Percentiles rank a stretch among this genome's conserved stretches.
Conservation (phyloP, 2,329 filamentous ascomycete species). For the Cordyceps fumosorosea region DNA sequence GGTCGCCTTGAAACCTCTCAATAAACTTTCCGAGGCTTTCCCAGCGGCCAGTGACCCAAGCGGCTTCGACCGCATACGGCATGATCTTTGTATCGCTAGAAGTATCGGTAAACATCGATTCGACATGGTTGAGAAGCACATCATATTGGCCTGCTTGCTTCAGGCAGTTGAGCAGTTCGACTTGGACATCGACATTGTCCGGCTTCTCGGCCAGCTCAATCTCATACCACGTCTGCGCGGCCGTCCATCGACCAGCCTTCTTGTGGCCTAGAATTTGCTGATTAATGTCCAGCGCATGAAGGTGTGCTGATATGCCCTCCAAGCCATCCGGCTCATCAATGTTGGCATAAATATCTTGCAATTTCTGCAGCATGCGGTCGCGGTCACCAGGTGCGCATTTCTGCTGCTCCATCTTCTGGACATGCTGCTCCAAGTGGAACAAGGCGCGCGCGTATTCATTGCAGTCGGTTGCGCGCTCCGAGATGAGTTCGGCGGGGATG, state of each 20-base stretch:
- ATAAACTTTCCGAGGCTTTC: conserved; percentile 64
- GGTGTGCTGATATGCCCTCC: conserved; percentile 83
- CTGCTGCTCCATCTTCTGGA: conserved; percentile 44
- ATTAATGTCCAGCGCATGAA: conserved; percentile 82
- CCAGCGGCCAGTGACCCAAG: conserved; percentile 86
- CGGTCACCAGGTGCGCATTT: conserved; percentile 43
- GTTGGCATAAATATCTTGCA: conserved; percentile 92
- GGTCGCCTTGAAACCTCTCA: conserved; percentile 43
- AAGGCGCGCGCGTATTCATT: conserved; percentile 86
- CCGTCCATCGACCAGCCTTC: conserved; percentile 88
- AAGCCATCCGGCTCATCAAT: conserved; percentile 97
- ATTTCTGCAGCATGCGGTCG: conserved; percentile 63
- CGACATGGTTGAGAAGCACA: conserved; percentile 78
- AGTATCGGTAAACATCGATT: conserved; percentile 57
- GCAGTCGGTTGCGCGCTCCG: conserved; percentile 83
- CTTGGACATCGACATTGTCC: conserved; percentile 67
- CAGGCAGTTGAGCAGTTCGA: conserved; percentile 78
- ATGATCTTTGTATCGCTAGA: conserved; percentile 57
- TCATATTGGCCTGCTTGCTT: conserved; percentile 95
- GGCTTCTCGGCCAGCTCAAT: conserved; percentile 77
- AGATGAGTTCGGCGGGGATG: conserved; percentile 69
- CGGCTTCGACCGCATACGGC: conserved; percentile 82
- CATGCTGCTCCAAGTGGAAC: conserved; percentile 92
- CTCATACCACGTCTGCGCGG: conserved; percentile 97
- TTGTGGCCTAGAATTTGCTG: conserved; percentile 90